Evolutionary conservation across 345 rosid genomes (phyloP).

Genomic region (Turnera subulata): DNA sequence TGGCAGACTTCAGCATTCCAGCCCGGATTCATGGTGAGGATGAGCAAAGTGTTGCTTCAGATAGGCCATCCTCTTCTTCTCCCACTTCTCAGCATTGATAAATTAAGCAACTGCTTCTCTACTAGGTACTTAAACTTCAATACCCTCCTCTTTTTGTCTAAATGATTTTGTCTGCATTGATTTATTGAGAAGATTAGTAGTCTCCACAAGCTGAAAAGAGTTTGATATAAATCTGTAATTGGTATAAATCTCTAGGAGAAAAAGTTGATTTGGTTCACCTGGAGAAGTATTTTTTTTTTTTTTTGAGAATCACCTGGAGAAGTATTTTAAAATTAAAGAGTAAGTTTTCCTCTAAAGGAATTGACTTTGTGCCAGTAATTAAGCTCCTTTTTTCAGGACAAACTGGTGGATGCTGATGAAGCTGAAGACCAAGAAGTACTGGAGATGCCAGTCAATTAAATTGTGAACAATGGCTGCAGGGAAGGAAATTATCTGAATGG

Average conservation of each 20-base stretch:
- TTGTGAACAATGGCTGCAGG: neutral
- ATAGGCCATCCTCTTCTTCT: conserved; percentile 50
- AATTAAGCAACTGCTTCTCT: neutral
- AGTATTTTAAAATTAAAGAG: no score
- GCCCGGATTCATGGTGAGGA: conserved; percentile 47
- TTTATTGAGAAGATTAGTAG: no score
- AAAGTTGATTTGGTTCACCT: no score
- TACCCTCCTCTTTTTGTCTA: neutral
- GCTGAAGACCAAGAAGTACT: conserved; percentile 6
- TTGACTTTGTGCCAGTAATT: neutral
- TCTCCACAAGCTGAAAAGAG: no score
- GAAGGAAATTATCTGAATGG: conserved; percentile 2
- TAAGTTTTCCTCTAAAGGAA: no score
- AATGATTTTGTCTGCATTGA: neutral
- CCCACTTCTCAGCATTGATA: conserved; percentile 37
- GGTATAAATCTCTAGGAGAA: no score
- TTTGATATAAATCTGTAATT: no score
- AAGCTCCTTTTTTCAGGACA: neutral
- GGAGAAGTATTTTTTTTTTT: neutral
- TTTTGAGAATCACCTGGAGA: neutral
- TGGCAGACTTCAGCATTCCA: conserved; percentile 48
- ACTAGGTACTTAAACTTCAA: conserved; percentile 7
- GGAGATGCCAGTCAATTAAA: conserved; percentile 5
- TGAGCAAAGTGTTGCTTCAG: conserved; percentile 33
- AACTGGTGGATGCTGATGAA: neutral